Conservation (phyloP, 805 yeast genomes). For the Kregervanrija pseudodelftensis region DNA sequence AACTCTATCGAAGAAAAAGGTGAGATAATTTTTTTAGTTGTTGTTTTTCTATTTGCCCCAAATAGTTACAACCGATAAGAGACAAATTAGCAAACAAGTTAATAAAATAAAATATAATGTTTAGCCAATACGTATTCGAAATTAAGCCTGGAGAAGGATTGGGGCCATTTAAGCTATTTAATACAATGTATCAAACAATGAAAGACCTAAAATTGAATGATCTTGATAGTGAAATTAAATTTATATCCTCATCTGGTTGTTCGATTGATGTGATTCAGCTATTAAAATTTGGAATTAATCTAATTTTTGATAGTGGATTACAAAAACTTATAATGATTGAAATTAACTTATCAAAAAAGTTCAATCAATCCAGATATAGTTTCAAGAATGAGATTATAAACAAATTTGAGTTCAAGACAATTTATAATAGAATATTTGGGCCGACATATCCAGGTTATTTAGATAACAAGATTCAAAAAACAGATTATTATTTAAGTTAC, state of each 20-base stretch:
- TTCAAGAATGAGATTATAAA: constrained; percentile 19
- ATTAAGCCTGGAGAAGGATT: constrained; percentile 22
- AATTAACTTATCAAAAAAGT: constrained; percentile 12
- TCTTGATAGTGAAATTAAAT: constrained; percentile 14
- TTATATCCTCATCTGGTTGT: constrained; percentile 15
- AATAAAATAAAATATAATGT: neutral
- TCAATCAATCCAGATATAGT: constrained; percentile 4
- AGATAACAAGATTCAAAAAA: constrained; percentile 9
- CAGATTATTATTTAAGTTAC: constrained; percentile 40
- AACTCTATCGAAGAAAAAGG: too few species aligned
- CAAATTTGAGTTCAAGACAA: constrained; percentile 30
- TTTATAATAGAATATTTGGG: constrained; percentile 53
- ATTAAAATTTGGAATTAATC: constrained; percentile 14
- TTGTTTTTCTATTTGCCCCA: too few species aligned
- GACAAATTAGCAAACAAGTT: too few species aligned
- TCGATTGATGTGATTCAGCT: constrained; percentile 17
- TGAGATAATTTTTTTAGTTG: too few species aligned
- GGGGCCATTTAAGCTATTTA: constrained; percentile 19
- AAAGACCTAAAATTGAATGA: constrained; percentile 9
- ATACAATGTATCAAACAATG: constrained; percentile 19
- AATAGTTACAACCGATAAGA: too few species aligned
- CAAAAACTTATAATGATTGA: constrained; percentile 25
- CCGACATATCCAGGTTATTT: constrained; percentile 53
- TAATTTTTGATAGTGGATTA: constrained; percentile 20
- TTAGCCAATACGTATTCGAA: constrained; percentile 12